These are phyloP conservation scores for Haematococcus sp. DNA, from an alignment of 139 green algal genomes.

Conservation along the genomic window DNA sequence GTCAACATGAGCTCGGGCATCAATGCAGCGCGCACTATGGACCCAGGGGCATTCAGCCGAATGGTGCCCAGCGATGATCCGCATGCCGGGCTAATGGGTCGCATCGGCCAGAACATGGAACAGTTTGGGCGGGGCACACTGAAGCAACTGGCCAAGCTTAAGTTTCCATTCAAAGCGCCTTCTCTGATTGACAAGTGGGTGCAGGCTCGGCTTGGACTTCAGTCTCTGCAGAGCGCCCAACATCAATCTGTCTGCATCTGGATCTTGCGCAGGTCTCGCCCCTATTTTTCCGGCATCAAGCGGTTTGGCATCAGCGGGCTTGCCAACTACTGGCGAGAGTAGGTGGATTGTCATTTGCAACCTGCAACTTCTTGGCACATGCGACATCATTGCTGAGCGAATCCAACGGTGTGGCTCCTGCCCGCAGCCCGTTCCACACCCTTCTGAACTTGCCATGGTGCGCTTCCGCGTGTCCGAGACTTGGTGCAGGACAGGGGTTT, in stretches of 20 bases:
- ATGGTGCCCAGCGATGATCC: too few species aligned
- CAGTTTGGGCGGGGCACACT: too few species aligned
- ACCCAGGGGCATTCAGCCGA: too few species aligned
- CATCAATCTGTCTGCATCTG: background rate
- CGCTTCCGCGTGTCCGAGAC: background rate
- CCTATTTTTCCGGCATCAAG: conserved; percentile 50
- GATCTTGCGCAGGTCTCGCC: conserved; percentile 13
- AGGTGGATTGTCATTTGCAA: too few species aligned
- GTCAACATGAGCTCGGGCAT: too few species aligned
- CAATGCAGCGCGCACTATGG: too few species aligned
- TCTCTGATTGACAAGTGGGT: conserved; percentile 17
- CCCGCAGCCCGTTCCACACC: conserved; percentile 51
- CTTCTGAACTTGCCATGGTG: conserved; percentile 51
- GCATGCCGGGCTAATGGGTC: too few species aligned
- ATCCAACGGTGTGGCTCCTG: too few species aligned
- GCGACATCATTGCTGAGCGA: background rate
- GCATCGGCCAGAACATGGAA: too few species aligned
- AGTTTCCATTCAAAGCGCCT: conserved; percentile 17
- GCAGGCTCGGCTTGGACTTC: background rate
- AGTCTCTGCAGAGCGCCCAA: too few species aligned
- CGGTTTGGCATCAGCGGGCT: conserved; percentile 44
- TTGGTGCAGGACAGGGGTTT: too few species aligned
- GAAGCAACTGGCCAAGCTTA: background rate
- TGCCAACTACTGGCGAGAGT: conserved; percentile 24
- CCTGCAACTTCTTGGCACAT: background rate